Evolutionary conservation across 2,329 filamentous ascomycete species (phyloP), one percentile per base, ranked within the genome.

Genomic region (Cordyceps cateniannulata): DNA sequence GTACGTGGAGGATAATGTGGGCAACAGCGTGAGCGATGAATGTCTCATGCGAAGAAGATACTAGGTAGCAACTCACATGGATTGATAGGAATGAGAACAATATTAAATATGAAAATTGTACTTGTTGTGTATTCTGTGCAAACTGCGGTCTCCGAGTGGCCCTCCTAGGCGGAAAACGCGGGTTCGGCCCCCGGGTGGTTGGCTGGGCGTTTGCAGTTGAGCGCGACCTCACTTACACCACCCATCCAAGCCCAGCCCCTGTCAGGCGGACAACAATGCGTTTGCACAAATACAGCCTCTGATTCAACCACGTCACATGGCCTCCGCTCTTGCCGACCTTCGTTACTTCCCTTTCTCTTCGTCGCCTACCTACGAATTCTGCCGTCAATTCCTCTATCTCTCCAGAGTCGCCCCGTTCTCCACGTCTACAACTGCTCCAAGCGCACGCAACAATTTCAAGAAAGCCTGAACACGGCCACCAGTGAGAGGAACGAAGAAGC

Each of bases 11-110:
- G 59, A 32, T 55, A 52, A 18, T 48, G 51, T 42, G 51, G 24
- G 29, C 32, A 44, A 18, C 10, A 32, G 25, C 24, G 40, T 16
- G 35, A 53, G 42, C n/a, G 27, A 48, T 45, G 59, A 61, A 35
- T 24, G 44, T 27, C 29, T 61, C 51, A 61, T 50, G 59, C 51
- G n/a, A 42, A 24, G 48, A 40, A 27, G 51, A 18, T 45, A 20
- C 10, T 55, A 49, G 50, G 16, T 49, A 44, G 50, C 24, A 24
- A 45, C 24, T 32, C 44, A 54, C 22, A 55, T 24, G 42, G 47
- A 44, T 61, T 51, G 47, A 52, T 57, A 61, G 60, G 25, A 61
- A 61, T 61, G 25, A 59, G 56, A 51, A 35, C 24, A 59, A 50
- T 42, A 42, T 50, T 7, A 3, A 59, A 24, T 44, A 7, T 14